Base-by-base conservation (phyloP, 371 early-diverging fungal species). In the Neoconidiobolus thromboides region DNA sequence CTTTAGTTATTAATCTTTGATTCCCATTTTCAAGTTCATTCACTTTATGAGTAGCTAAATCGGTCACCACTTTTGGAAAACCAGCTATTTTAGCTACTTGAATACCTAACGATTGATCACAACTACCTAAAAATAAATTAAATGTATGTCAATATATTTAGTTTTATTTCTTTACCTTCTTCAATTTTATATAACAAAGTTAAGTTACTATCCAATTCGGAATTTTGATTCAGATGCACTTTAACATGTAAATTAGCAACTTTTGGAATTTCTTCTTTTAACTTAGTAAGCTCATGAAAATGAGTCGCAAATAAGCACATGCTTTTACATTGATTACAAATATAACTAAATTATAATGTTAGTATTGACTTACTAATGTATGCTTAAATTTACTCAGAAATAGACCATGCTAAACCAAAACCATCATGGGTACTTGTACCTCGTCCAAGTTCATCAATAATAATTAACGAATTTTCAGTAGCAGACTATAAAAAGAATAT, bases 371-470 rank as follows among this genome's bases (percentile, higher is more conserved):
- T 26, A 26, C 26, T 26, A 26, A 26, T 26, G 26, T 26, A 26
- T 26, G 26, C 26, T 26, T 26, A 26, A 26, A 26, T 26, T 26
- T 77, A 86, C 81, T 98, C 92, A 43, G 93, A 87, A 52, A 98
- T 93, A 36, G 97, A 89, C 89, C 91, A 89, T 6, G 98, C 98
- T 46, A 99, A 71, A 14, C 97, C 95, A 66, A 92, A 86, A 3
- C 99, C 99, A 71, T 99, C 99, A 65, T 87, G 89, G 0, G 98
- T 97, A 62, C 91, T 88, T 43, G 99, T 99, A 38, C 99, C 99
- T 62, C 99, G 79, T 26, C 99, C 99, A 12, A 99, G 83, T 68
- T 99, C 99, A 71, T 99, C 99, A 67, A 99, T 94, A 60, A 99
- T 89, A 44, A 99, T 87, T 5, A 99, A 76, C 0, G 97, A 95